Base-by-base conservation (phyloP, 768 basidiomycete genomes). In the Cystobasidium tubakii region DNA sequence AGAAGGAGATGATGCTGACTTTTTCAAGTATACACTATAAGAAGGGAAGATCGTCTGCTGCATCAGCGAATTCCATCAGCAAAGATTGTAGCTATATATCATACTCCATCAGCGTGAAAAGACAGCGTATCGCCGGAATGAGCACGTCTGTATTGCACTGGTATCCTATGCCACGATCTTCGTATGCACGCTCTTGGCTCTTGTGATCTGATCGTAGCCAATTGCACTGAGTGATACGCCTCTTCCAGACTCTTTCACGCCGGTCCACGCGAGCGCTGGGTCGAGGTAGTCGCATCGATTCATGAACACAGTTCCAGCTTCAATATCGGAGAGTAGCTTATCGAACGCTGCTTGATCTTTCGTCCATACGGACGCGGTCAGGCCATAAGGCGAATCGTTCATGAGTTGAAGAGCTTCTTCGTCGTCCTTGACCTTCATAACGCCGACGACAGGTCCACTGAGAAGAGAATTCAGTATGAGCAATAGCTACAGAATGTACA, bases 331-430 rank as follows among this genome's bases (percentile, higher is more conserved):
- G 7, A 85, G 86, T 29, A 95, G 83, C 60, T 80, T 81, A 72
- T 88, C 77, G 82, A 97, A 96, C 0, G 86, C 87, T 1, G 81
- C 78, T 75, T 89, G 76, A 55, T 80, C 85, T 77, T 90, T 86
- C 0, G 96, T 97, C 96, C 95, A 99, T 36, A 99, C 81, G 21
- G 92, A 93, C 2, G 91, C 92, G 0, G 95, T 99, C 25, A 99
- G 84, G 17, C 96, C 96, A 79, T 94, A 98, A 0, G 86, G 87
- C 19, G 94, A 96, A 81, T 98, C 93, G 81, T 99, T 98, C 90
- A 99, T 99, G 36, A 98, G 85, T 21, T 82, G 80, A 71, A 97
- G 82, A 0, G 96, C 96, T 80, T 95, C 92, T 55, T 88, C 89
- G 80, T 97, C 96, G 0, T 87, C 87, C 10, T 85, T 83, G 25